Evolutionary conservation across 495 filamentous ascomycete genomes (phyloP), one percentile per base, ranked within the genome.

Genomic region (Talaromyces nanjingensis): DNA sequence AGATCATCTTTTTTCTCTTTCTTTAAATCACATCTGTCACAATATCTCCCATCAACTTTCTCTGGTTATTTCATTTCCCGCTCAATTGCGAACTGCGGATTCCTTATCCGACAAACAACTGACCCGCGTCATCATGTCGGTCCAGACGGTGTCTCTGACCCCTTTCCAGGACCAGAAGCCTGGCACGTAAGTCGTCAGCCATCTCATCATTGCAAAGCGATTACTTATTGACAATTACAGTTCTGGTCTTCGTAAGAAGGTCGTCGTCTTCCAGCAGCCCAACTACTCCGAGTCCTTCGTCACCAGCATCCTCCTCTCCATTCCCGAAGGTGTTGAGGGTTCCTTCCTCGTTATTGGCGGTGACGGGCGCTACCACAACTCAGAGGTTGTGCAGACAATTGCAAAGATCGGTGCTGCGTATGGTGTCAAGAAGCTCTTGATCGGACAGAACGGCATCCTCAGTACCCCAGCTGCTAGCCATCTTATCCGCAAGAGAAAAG

Each of bases 191-290:
- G 93, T 89, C 22, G 68, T 22, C 22, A 18, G 52, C 0, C 14
- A 72, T 64, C 69, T 69, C 63, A 70, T 37, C 64, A 20, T 20
- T 49, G 4, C 45, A 2, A 16, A 4, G 2, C 63, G 66, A 62
- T 64, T 72, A 73, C 67, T 31, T 5, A 18, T 25, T 37, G 14
- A 37, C 20, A 53, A 27, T 63, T 65, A 24, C 70, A 98, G 94
- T 69, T 98, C 94, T 66, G 94, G 94, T 70, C 89, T 98, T 69
- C 91, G 94, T 66, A 98, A 98, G 81, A 98, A 97, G 85, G 96
- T 98, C 77, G 91, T 89, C 73, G 89, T 97, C 73, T 98, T 98
- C 83, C 91, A 98, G 75, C 83, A 97, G 77, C 84, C 87, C 58
- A 84, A 98, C 74, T 98, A 98, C 82, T 91, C 90, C 78, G 96